Percentiles rank a stretch among this genome's conserved stretches.
phyloP scores from a whole-genome alignment of 2,329 filamentous ascomycete genomes.

The Aurifilum marmelostoma region DNA sequence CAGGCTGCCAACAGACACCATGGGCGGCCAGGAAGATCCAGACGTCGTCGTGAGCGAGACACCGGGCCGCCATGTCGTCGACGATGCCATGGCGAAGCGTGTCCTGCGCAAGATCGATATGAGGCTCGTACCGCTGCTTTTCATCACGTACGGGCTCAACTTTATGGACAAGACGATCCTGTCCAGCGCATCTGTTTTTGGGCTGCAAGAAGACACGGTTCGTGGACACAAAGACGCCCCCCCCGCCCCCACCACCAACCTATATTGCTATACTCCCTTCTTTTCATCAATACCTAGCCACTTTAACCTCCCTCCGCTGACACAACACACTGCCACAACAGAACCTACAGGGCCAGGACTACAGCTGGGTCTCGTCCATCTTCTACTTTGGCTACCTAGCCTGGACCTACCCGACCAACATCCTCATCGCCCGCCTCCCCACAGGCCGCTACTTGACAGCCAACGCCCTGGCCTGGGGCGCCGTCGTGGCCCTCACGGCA shows the following conservation, averaged over 20 bases:
- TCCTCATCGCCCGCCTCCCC: conserved; percentile 52
- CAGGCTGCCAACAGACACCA: conserved; percentile 14
- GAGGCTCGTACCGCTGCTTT: conserved; percentile 58
- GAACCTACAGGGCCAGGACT: conserved; percentile 47
- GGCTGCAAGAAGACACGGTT: conserved; percentile 52
- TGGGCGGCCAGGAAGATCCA: conserved; percentile 15
- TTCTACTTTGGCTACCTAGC: conserved; percentile 49
- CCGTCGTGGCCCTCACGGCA: conserved; percentile 48
- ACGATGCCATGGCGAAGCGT: conserved; percentile 35
- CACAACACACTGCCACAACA: conserved; percentile 8
- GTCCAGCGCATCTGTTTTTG: conserved; percentile 60
- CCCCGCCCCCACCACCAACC: too few species aligned
- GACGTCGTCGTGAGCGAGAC: conserved; percentile 12
- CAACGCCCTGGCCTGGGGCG: conserved; percentile 56
- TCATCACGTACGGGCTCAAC: conserved; percentile 61
- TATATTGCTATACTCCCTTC: too few species aligned
- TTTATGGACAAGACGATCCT: conserved; percentile 66
- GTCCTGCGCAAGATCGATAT: conserved; percentile 61
- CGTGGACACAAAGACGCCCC: not conserved
- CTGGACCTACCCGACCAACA: conserved; percentile 45
- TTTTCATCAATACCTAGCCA: too few species aligned
- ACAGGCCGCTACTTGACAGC: conserved; percentile 50
- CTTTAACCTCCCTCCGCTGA: not conserved
- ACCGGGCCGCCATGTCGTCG: conserved; percentile 15
- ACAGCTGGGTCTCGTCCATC: conserved; percentile 50